A percentile compares a stretch with the other conserved stretches of the same genome.
These are phyloP conservation scores for Closterium sp. DNA, from an alignment of 139 green algal genomes.

Conservation along the genomic window DNA sequence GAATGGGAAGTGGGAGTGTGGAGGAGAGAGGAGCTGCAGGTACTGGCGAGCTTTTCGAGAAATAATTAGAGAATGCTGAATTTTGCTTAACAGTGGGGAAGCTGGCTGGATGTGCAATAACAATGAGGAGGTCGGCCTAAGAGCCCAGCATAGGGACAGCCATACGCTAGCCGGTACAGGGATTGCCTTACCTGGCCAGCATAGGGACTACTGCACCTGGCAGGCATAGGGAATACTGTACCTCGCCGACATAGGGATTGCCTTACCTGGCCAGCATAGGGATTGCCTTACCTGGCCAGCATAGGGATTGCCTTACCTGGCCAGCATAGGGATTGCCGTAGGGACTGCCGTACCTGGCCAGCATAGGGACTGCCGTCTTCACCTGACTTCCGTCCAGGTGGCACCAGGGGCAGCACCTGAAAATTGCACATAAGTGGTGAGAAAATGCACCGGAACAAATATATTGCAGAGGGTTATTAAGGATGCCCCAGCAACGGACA, in stretches of 20 bases:
- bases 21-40: neutral
- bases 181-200: neutral
- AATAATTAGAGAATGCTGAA: too few relatives aligned
- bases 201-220: neutral
- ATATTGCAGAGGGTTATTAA: neutral
- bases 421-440: neutral
- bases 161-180: conserved; percentile 54
- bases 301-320: neutral
- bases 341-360: conserved; percentile 55
- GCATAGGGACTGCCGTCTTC: conserved; percentile 88
- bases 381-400: conserved; percentile 69
- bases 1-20: too few relatives aligned
- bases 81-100: too few relatives aligned
- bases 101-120: too few relatives aligned
- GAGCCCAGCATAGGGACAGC: neutral
- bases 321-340: neutral
- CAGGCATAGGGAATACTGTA: neutral
- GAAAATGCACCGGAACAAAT: neutral
- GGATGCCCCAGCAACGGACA: neutral
- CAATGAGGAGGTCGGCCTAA: too few relatives aligned
- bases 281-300: neutral
- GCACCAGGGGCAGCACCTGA: conserved; percentile 92
- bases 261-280: conserved; percentile 54
- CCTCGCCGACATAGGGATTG: neutral
- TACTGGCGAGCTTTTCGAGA: too few relatives aligned